phyloP scores from a whole-genome alignment of 768 basidiomycete genomes.

The Psilocybe cyanescens region DNA sequence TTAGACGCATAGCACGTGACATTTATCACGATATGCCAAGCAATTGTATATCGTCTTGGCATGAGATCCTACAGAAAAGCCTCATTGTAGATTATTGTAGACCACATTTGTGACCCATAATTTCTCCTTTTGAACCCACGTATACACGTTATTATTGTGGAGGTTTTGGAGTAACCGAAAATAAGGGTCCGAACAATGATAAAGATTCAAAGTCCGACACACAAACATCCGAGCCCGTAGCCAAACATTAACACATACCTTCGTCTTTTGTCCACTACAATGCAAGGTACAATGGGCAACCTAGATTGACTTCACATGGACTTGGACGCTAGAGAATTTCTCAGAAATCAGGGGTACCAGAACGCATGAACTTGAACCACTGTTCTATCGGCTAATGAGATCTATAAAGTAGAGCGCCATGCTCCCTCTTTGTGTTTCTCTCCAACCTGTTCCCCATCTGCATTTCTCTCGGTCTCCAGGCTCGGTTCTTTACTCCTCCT shows the following conservation, averaged over 20 bases:
- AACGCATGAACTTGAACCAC: conserved; percentile 9
- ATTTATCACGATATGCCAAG: neutral
- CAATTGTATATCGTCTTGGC: neutral
- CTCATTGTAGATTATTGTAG: neutral
- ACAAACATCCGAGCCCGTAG: conserved; percentile 17
- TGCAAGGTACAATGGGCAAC: conserved; percentile 7
- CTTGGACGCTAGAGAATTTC: neutral
- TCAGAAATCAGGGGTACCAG: neutral
- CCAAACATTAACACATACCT: conserved; percentile 18
- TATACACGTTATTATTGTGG: conserved; percentile 6
- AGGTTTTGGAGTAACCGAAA: neutral
- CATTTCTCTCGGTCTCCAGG: conserved; percentile 1
- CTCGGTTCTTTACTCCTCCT: conserved; percentile 19
- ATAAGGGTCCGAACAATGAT: conserved; percentile 15
- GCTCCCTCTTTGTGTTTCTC: conserved; percentile 5
- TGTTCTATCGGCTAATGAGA: conserved; percentile 22
- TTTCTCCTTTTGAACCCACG: neutral
- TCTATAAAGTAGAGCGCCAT: conserved; percentile 32
- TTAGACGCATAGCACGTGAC: conserved; percentile 9
- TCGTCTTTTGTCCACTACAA: conserved; percentile 21
- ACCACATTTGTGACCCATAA: neutral
- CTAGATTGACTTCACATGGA: neutral
- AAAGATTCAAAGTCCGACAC: conserved; percentile 13
- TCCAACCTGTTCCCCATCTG: conserved; percentile 17
- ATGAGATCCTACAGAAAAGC: neutral